phyloP scores from a whole-genome alignment of 176 grass and related monocot genomes.

The Aegilops umbellulata region DNA sequence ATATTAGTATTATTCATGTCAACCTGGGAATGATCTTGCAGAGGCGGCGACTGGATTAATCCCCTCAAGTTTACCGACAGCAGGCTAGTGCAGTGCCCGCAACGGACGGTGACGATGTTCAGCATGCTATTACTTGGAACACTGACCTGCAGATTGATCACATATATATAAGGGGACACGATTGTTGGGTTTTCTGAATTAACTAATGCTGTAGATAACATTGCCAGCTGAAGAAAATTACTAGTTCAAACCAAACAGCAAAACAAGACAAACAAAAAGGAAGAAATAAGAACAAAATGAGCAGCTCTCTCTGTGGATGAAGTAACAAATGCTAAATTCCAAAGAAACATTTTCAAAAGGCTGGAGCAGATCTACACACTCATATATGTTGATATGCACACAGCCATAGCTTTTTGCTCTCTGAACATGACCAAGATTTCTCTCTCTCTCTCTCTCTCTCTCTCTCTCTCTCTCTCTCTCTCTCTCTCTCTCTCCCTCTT shows the following conservation, averaged over 20 bases:
- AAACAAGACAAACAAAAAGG: not conserved
- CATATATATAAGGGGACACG: not conserved
- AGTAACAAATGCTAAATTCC: not conserved
- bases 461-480: not conserved
- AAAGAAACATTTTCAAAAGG: constrained; percentile 10
- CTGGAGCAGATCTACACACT: constrained; percentile 14
- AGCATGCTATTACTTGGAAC: constrained; percentile 56
- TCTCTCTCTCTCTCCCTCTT: not conserved
- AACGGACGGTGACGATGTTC: constrained; percentile 69
- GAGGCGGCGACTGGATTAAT: constrained; percentile 40
- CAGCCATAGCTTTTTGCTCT: no score
- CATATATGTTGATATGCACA: not conserved
- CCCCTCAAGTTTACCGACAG: constrained; percentile 69
- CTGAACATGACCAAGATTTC: not conserved
- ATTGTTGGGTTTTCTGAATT: not conserved
- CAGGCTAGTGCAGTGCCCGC: constrained; percentile 64
- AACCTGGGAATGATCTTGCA: constrained; percentile 57
- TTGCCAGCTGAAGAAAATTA: not conserved
- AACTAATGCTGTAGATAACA: not conserved
- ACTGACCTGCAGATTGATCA: constrained; percentile 49
- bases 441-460: not conserved
- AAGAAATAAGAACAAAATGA: not conserved
- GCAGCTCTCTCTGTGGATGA: not conserved
- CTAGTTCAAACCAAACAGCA: not conserved
- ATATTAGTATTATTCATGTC: not conserved